phyloP scores from a whole-genome alignment of 2,329 filamentous ascomycete species.

The Fusarium sp. region DNA sequence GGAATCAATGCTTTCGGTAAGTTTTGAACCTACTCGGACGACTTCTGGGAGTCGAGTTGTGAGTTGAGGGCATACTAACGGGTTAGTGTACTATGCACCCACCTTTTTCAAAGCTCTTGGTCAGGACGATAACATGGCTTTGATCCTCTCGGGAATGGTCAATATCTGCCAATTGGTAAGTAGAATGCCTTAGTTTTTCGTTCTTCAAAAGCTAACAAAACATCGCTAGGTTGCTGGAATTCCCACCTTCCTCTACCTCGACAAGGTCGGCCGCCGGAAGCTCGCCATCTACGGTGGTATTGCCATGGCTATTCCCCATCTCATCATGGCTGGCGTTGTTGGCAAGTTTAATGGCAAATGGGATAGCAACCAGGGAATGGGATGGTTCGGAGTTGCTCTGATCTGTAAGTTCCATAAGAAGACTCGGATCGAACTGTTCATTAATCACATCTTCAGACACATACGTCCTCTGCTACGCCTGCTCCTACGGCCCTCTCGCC shows the following conservation, averaged over 20 bases:
- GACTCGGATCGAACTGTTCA: accelerated
- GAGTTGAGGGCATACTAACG: background rate
- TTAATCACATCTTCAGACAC: constrained; percentile 1
- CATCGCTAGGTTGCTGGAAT: constrained; percentile 33
- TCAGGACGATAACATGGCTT: background rate
- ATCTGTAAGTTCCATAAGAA: constrained; percentile 20
- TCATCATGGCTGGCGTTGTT: constrained; percentile 34
- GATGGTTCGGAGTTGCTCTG: constrained; percentile 29
- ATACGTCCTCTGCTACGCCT: constrained; percentile 45
- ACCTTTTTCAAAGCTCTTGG: background rate
- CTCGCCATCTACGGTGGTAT: constrained; percentile 34
- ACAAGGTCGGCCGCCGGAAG: constrained; percentile 47
- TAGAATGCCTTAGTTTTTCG: accelerated
- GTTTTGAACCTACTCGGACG: background rate
- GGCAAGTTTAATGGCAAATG: constrained; percentile 29
- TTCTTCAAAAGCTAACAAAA: too few relatives aligned
- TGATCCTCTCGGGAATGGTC: constrained; percentile 1
- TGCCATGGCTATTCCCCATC: constrained; percentile 33
- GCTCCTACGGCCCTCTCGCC: constrained; percentile 49
- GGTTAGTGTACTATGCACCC: background rate
- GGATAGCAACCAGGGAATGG: constrained; percentile 24
- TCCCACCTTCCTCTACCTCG: constrained; percentile 45
- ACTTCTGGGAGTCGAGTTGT: background rate
- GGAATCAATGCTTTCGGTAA: background rate
- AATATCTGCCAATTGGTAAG: background rate